Conservation (phyloP, 768 basidiomycete species). For the Boletellus sp. region DNA sequence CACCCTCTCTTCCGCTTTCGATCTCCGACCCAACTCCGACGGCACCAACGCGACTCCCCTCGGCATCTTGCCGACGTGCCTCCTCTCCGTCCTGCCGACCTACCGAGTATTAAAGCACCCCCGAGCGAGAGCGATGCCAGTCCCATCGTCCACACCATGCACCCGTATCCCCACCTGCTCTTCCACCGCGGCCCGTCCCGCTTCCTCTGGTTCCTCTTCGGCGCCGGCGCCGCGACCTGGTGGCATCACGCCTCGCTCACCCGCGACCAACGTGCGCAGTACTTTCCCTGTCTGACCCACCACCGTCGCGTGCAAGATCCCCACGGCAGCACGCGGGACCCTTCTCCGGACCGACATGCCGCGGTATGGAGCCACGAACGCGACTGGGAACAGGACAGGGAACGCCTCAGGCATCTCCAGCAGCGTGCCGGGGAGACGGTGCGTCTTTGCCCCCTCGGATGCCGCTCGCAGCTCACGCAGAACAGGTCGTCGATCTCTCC, state of each 20-base stretch:
- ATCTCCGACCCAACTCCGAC: constrained; percentile 13
- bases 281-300: constrained; percentile 29
- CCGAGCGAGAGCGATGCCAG: background rate
- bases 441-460: constrained; percentile 12
- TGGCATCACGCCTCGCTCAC: constrained; percentile 41
- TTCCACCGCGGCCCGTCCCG: constrained; percentile 48
- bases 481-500: constrained; percentile 56
- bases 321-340: constrained; percentile 1
- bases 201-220: constrained; percentile 65
- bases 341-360: constrained; percentile 9
- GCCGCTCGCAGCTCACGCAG: background rate
- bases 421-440: constrained; percentile 52
- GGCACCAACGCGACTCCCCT: constrained; percentile 10
- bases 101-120: background rate
- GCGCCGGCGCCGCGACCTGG: constrained; percentile 41
- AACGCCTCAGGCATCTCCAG: constrained; percentile 42
- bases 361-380: constrained; percentile 23
- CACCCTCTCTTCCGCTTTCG: background rate
- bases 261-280: constrained; percentile 38
- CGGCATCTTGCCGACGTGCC: constrained; percentile 24
- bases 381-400: constrained; percentile 48
- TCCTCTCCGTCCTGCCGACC: background rate
- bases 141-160: too few relatives aligned
- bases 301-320: constrained; percentile 13
- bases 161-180: constrained; percentile 16